Evolutionary conservation across 2,329 filamentous ascomycete genomes (phyloP).

Genomic region (Mycogone perniciosa): DNA sequence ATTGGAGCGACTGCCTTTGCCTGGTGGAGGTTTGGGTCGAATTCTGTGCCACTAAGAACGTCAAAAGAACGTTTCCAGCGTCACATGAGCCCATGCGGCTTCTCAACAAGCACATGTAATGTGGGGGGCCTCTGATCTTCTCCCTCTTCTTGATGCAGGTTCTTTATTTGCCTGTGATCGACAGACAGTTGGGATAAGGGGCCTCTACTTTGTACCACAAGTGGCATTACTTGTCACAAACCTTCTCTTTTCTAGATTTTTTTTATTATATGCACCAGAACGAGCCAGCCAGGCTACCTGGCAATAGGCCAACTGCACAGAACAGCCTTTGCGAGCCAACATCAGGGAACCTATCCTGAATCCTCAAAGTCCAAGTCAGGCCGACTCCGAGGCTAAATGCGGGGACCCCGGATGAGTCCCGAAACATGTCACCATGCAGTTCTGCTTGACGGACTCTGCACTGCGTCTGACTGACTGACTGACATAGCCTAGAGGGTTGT

Average conservation of each 20-base stretch:
- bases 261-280: not conserved
- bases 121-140: not conserved
- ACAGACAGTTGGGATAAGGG: too few species aligned
- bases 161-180: too few species aligned
- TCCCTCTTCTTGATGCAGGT: not conserved
- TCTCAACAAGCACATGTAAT: not conserved
- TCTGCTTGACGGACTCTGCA: too few species aligned
- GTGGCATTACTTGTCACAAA: too few species aligned
- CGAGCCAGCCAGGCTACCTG: not conserved
- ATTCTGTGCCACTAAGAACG: conserved; percentile 4
- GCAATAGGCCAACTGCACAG: not conserved
- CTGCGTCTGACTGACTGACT: too few species aligned
- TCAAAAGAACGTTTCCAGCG: not conserved
- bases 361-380: not conserved
- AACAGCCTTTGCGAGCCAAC: not conserved
- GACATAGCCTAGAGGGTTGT: too few species aligned
- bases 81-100: not conserved
- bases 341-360: conserved; percentile 2
- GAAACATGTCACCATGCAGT: not conserved
- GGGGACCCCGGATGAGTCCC: conserved; percentile 5
- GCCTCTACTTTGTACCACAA: too few species aligned
- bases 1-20: not conserved
- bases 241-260: too few species aligned
- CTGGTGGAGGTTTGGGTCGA: conserved; percentile 5
- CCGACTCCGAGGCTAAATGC: conserved; percentile 5